A percentile compares a stretch with the other conserved stretches of the same genome.
These are phyloP conservation scores for Kokia cookei DNA, from an alignment of 441 rosid genomes.

Conservation along the genomic window DNA sequence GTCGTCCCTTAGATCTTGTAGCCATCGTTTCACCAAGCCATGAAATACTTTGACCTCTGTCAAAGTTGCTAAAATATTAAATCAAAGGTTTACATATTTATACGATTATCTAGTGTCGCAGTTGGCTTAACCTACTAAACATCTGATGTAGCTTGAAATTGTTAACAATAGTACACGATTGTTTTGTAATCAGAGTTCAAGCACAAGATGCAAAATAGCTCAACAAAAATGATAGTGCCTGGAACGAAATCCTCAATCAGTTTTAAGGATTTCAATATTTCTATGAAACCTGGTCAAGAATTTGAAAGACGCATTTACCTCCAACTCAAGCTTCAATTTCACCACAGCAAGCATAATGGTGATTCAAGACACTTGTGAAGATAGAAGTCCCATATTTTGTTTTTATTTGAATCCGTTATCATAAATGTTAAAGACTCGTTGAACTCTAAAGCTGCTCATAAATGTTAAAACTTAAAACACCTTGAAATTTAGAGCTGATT, in stretches of 20 bases:
- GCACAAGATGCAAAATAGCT: background rate
- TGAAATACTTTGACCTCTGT: conserved; percentile 57
- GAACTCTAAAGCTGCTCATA: background rate
- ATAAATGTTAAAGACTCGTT: background rate
- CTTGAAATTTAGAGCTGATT: background rate
- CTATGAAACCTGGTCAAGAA: background rate
- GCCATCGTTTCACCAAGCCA: conserved; percentile 73
- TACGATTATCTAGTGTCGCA: background rate
- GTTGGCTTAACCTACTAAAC: background rate
- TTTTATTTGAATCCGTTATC: background rate
- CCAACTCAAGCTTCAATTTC: background rate
- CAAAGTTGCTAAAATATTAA: conserved; percentile 14
- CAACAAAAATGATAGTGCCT: background rate
- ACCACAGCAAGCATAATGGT: background rate
- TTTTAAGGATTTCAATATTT: background rate
- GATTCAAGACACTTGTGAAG: background rate
- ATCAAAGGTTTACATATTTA: background rate
- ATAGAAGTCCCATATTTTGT: background rate
- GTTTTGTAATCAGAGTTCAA: background rate
- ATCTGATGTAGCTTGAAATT: background rate
- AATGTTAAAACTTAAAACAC: background rate
- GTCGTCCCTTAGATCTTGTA: conserved; percentile 68
- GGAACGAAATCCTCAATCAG: background rate
- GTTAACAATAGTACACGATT: background rate
- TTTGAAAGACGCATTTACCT: background rate